phyloP scores from a whole-genome alignment of 2,329 filamentous ascomycete genomes.

The Didymella pomorum region DNA sequence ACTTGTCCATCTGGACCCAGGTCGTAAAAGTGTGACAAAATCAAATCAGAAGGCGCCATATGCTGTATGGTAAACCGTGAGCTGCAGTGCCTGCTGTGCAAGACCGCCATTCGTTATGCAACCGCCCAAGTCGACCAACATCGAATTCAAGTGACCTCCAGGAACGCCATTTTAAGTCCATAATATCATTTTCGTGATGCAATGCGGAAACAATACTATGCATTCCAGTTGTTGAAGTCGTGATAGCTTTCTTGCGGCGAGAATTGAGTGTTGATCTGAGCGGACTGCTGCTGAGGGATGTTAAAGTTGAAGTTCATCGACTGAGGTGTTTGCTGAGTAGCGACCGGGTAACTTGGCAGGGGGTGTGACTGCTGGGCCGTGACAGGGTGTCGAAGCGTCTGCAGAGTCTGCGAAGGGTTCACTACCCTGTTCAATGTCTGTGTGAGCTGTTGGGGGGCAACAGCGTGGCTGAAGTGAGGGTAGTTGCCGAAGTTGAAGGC shows the following conservation, averaged over 20 bases:
- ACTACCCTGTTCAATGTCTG: conserved; percentile 22
- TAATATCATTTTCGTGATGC: conserved; percentile 10
- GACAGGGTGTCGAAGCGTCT: conserved; percentile 20
- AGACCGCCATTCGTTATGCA: conserved; percentile 16
- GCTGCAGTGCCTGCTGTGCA: conserved; percentile 18
- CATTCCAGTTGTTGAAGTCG: conserved; percentile 17
- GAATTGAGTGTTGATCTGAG: conserved; percentile 18
- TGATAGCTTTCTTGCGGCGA: conserved; percentile 17
- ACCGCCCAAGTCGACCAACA: conserved; percentile 1
- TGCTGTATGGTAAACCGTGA: conserved; percentile 7
- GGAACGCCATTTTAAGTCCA: conserved; percentile 16
- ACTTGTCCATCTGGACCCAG: conserved; percentile 5
- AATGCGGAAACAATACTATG: neutral
- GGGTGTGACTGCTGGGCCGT: conserved; percentile 21
- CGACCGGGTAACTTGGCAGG: conserved; percentile 15
- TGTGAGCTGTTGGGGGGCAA: conserved; percentile 22
- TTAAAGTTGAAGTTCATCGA: conserved; percentile 17
- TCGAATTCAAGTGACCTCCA: neutral
- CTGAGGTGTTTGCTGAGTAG: conserved; percentile 17
- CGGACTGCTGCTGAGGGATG: conserved; percentile 14
- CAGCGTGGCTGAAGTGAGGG: conserved; percentile 19
- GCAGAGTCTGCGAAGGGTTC: conserved; percentile 19
- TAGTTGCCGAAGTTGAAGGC: conserved; percentile 23
- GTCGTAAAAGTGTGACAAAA: conserved; percentile 9
- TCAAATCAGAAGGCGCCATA: conserved; percentile 4